phyloP scores from a whole-genome alignment of 2,329 filamentous ascomycete species.

The Coniella vitis region DNA sequence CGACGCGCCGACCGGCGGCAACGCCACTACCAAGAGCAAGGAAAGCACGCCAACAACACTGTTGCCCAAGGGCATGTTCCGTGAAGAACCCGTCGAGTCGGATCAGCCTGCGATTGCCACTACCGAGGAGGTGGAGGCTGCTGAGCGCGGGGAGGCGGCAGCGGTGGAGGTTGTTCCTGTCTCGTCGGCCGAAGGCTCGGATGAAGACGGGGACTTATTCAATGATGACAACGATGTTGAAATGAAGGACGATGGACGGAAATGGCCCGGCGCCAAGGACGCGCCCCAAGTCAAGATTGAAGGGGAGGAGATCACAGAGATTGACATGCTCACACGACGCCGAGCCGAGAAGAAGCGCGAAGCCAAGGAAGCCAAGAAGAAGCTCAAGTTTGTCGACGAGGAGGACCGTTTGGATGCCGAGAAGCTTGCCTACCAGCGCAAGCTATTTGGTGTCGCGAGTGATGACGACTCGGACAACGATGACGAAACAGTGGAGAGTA shows the following conservation, averaged over 20 bases:
- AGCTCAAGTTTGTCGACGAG: constrained; percentile 19
- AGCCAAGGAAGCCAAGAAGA: constrained; percentile 19
- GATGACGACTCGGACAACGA: constrained; percentile 11
- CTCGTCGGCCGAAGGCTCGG: constrained; percentile 21
- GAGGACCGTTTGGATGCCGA: constrained; percentile 27
- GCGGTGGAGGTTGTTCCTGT: constrained; percentile 29
- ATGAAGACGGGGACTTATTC: constrained; percentile 24
- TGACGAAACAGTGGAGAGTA: constrained; percentile 6
- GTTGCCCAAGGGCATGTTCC: constrained; percentile 50
- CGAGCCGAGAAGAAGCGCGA: constrained; percentile 5
- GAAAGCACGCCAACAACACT: constrained; percentile 9
- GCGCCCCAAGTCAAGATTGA: constrained; percentile 33
- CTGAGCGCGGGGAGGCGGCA: constrained; percentile 39
- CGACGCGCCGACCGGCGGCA: neutral
- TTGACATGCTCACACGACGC: constrained; percentile 32
- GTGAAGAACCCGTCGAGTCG: constrained; percentile 44
- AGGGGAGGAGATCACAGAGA: constrained; percentile 34
- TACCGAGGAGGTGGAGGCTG: constrained; percentile 50
- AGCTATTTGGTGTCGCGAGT: constrained; percentile 21
- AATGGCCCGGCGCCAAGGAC: constrained; percentile 37
- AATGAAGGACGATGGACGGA: constrained; percentile 28
- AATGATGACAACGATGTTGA: constrained; percentile 17
- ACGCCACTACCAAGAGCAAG: constrained; percentile 7
- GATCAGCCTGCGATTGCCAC: constrained; percentile 47
- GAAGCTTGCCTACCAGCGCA: constrained; percentile 26